phyloP scores from a whole-genome alignment of 768 basidiomycete genomes.

The Termitomyces sp. region DNA sequence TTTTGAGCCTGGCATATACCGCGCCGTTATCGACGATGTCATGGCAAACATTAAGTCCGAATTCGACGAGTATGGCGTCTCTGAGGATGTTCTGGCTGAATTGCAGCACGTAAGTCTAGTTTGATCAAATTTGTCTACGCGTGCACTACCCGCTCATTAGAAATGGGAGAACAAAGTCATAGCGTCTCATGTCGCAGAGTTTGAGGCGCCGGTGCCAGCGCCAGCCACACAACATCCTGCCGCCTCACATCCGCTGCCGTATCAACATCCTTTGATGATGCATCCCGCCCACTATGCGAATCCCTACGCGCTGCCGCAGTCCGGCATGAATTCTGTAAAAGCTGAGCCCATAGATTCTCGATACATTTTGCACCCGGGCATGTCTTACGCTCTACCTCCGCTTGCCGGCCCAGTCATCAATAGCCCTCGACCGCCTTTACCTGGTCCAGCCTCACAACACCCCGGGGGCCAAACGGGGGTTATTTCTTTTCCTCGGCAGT shows the following conservation, averaged over 20 bases:
- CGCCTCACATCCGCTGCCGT: constrained; percentile 42
- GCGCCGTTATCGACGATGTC: constrained; percentile 95
- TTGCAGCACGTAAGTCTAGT: constrained; percentile 74
- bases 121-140: constrained; percentile 8
- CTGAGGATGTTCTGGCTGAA: constrained; percentile 83
- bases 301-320: constrained; percentile 40
- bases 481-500: constrained; percentile 42
- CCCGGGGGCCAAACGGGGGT: constrained; percentile 56
- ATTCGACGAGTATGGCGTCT: constrained; percentile 95
- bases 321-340: constrained; percentile 51
- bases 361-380: constrained; percentile 45
- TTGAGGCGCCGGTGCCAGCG: constrained; percentile 49
- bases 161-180: constrained; percentile 97
- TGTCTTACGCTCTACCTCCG: constrained; percentile 52
- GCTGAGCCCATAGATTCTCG: constrained; percentile 67
- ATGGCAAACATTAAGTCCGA: constrained; percentile 82
- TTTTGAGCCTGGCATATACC: constrained; percentile 87
- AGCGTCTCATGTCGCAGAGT: constrained; percentile 93
- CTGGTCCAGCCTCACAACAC: constrained; percentile 36
- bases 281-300: constrained; percentile 49
- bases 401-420: constrained; percentile 63
- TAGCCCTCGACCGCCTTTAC: constrained; percentile 32
- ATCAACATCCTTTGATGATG: constrained; percentile 60
- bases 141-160: constrained; percentile 32
- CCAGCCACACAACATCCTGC: constrained; percentile 36